Percentiles rank a stretch among this genome's conserved stretches.
Evolutionary conservation across 768 basidiomycete species (phyloP).

Genomic region (Mycena capillaripes): DNA sequence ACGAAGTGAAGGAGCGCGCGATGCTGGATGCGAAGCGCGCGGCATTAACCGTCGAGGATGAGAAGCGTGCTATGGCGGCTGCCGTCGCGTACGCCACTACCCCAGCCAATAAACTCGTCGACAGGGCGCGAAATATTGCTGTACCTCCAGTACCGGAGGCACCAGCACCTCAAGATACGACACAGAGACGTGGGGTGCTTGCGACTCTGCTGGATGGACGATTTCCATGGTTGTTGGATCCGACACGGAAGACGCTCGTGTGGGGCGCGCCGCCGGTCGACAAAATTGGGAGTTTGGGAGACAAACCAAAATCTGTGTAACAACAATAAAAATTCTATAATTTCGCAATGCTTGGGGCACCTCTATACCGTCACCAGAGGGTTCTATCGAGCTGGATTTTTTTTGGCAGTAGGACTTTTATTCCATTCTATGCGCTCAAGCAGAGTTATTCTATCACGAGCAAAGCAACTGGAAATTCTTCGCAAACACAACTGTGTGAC

Average conservation of each 20-base stretch:
- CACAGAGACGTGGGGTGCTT: slow-evolving; percentile 60
- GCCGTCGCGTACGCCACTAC: slow-evolving; percentile 37
- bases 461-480: too few relatives aligned
- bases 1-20: slow-evolving; percentile 73
- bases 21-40: slow-evolving; percentile 43
- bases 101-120: slow-evolving; percentile 15
- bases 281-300: slow-evolving; percentile 63
- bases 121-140: slow-evolving; percentile 4
- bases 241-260: slow-evolving; percentile 72
- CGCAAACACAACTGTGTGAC: too few relatives aligned
- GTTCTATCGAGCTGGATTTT: too few relatives aligned
- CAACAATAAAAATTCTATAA: slow-evolving; percentile 21
- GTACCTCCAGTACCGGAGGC: not conserved
- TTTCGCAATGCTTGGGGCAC: not conserved
- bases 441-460: too few relatives aligned
- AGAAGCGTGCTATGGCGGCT: slow-evolving; percentile 41
- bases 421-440: too few relatives aligned
- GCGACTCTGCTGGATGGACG: slow-evolving; percentile 55
- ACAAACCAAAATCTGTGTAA: slow-evolving; percentile 35
- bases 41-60: slow-evolving; percentile 46
- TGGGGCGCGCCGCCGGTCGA: slow-evolving; percentile 84
- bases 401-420: too few relatives aligned
- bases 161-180: not conserved
- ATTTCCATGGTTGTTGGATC: slow-evolving; percentile 70
- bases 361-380: not conserved